phyloP scores from a whole-genome alignment of 202 grass and related monocot genomes.

The Musa balbisiana region DNA sequence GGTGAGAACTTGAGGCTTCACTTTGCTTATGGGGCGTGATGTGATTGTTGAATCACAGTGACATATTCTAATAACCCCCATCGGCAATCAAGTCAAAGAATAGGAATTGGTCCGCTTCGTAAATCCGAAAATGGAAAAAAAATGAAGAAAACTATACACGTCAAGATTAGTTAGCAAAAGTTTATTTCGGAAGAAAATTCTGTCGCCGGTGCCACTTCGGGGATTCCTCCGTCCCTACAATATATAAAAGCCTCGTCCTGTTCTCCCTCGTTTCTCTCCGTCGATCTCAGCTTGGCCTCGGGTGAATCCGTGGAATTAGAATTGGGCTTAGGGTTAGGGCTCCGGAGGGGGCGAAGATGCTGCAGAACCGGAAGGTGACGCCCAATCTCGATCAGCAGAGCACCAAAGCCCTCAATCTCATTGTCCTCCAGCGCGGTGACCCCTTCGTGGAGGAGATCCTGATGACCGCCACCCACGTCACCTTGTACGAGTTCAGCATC shows the following conservation, averaged over 20 bases:
- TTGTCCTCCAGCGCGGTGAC: constrained; percentile 8
- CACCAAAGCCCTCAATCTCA: constrained; percentile 17
- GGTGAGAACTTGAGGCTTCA: too few relatives aligned
- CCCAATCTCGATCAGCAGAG: constrained; percentile 14
- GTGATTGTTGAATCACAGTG: too few relatives aligned
- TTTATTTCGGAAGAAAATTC: too few relatives aligned
- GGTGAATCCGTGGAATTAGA: too few relatives aligned
- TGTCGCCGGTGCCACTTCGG: neutral
- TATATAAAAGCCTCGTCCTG: neutral
- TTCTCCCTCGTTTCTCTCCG: neutral
- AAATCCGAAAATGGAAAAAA: too few relatives aligned
- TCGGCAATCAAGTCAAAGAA: too few relatives aligned
- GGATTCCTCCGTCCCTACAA: neutral
- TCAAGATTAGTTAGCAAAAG: too few relatives aligned
- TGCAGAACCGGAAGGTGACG: constrained; percentile 8
- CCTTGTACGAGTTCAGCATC: constrained; percentile 12
- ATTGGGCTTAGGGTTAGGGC: neutral
- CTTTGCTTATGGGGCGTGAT: too few relatives aligned
- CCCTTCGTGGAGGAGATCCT: constrained; percentile 20
- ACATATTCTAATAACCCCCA: too few relatives aligned
- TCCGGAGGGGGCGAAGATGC: constrained; percentile 1
- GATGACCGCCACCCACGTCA: constrained; percentile 7
- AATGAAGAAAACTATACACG: too few relatives aligned
- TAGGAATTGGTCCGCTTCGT: too few relatives aligned
- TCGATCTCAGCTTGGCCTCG: neutral